These are phyloP conservation scores for Pythium myriotylum DNA, from an alignment of 352 stramenopile species.

Conservation along the genomic window DNA sequence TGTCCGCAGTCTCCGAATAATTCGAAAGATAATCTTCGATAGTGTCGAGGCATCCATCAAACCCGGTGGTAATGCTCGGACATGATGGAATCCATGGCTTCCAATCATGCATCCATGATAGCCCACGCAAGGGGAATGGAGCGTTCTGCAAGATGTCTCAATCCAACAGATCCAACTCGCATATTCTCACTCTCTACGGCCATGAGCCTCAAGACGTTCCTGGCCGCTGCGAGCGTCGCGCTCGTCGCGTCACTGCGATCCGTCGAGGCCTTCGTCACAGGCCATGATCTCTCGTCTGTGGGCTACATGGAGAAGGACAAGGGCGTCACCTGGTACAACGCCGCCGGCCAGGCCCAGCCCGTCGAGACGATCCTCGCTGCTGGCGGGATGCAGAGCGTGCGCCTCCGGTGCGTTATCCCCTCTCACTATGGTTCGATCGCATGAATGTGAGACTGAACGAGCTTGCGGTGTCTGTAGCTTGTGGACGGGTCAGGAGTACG, in stretches of 20 bases:
- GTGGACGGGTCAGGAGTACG: conserved; percentile 14
- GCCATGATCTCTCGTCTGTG: conserved; percentile 16
- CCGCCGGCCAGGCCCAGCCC: conserved; percentile 6
- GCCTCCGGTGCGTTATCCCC: conserved; percentile 3
- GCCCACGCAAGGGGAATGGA: too few relatives aligned
- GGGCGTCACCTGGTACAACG: conserved; percentile 14
- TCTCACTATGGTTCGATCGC: too few relatives aligned
- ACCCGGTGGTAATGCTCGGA: too few relatives aligned
- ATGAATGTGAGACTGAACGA: too few relatives aligned
- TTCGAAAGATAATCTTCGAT: too few relatives aligned
- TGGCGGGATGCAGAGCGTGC: conserved; percentile 14
- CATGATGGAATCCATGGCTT: background rate
- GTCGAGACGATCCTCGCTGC: conserved; percentile 12
- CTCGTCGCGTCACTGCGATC: background rate
- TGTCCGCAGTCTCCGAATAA: too few relatives aligned
- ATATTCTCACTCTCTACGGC: too few relatives aligned
- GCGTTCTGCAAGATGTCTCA: too few relatives aligned
- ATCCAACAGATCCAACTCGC: too few relatives aligned
- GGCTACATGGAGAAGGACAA: conserved; percentile 19
- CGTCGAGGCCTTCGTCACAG: conserved; percentile 1
- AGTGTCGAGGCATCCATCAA: too few relatives aligned
- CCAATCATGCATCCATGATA: too few relatives aligned
- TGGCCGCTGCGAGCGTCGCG: conserved; percentile 7
- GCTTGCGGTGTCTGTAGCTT: background rate
- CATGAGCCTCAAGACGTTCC: conserved; percentile 2